Evolutionary conservation across 257 asterid species (phyloP).

Genomic region (Misopates orontium): DNA sequence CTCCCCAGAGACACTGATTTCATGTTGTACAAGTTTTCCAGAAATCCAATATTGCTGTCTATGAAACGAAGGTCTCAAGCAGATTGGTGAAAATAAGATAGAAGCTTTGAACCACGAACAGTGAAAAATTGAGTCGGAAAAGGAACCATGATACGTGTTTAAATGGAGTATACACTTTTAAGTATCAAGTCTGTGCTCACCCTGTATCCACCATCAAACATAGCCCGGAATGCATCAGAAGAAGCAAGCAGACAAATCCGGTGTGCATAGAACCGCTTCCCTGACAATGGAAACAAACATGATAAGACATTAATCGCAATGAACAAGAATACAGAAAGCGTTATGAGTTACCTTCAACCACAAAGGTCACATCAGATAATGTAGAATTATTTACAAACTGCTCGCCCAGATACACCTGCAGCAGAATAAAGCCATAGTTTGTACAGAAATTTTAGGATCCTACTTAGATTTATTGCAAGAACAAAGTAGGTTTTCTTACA

Average conservation of each 20-base stretch:
- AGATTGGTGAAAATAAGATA: too few species aligned
- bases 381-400: slow-evolving; percentile 88
- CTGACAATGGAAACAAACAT: slow-evolving; percentile 29
- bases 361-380: slow-evolving; percentile 87
- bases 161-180: too few species aligned
- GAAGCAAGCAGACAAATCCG: slow-evolving; percentile 96
- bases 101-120: too few species aligned
- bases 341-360: slow-evolving; percentile 75
- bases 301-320: slow-evolving; percentile 14
- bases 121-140: too few species aligned
- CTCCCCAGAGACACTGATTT: too few species aligned
- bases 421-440: slow-evolving; percentile 10
- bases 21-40: too few species aligned
- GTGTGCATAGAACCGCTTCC: slow-evolving; percentile 88
- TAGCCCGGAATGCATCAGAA: slow-evolving; percentile 96
- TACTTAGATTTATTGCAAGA: too few species aligned
- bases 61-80: too few species aligned
- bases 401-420: slow-evolving; percentile 97
- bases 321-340: neutral
- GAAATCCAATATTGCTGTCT: too few species aligned
- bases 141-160: too few species aligned
- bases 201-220: slow-evolving; percentile 99
- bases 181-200: slow-evolving; percentile 39
- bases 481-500: too few species aligned
- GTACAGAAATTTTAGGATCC: too few species aligned